Evolutionary conservation across 257 asterid species (phyloP), one percentile per base, ranked within the genome.

Genomic region (Plantago ovata): DNA sequence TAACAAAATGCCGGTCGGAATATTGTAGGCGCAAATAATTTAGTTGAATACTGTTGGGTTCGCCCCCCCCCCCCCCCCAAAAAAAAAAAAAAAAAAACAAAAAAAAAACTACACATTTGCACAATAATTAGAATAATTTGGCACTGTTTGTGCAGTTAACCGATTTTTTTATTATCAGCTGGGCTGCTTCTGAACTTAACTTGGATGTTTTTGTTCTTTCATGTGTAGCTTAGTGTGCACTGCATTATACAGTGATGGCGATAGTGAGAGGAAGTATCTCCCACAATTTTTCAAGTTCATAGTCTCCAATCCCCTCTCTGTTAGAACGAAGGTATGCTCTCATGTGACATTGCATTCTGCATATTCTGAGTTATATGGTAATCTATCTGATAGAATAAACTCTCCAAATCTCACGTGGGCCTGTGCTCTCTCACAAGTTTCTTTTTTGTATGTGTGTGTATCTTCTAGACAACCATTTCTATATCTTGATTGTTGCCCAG

Each of bases 251-350:
- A 77, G 71, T 63, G 98, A 88, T 70, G 94, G 85, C 3, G 97
- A 84, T 20, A 77, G 74, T 53, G 98, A 92, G 72, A 84, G 97
- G 72, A 92, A 92, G 79, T 92, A 92, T 75, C 95, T 92, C 70
- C 98, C 98, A 14, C 98, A 89, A 78, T 92, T 84, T 78, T 92
- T 88, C 87, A 92, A 92, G 73, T 92, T 92, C 65, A 81, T 82
- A 58, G 98, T 92, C 64, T 82, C 97, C 19, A 92, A 92, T 78
- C 98, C 97, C 51, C 90, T 92, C 67, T 88, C 98, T 43, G 98
- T 92, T 63, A 84, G 94, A 77, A 92, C 98, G 32, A 92, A 92
- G 97, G 98, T 92, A 80, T 61, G 62, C 38, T 41, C 22, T 60
- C 45, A n/a, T 48, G 38, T 14, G 46, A 12, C n/a, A 50, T 22